phyloP scores from a whole-genome alignment of 1,284 basidiomycete species.

The Ustilago vetiveriae region DNA sequence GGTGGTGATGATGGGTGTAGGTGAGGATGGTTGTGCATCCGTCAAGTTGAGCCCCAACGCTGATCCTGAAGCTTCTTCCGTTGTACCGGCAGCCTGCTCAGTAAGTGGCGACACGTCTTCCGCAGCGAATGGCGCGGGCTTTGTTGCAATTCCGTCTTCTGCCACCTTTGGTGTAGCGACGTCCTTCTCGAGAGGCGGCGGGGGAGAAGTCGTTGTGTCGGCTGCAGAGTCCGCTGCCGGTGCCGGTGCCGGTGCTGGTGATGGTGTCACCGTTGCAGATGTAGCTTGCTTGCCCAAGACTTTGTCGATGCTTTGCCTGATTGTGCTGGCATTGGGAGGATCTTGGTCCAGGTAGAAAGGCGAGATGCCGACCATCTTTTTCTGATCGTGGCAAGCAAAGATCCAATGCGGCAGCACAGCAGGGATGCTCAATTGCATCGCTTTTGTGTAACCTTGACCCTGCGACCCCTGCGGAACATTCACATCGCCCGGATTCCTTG shows the following conservation, averaged over 20 bases:
- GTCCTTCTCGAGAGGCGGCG: conserved; percentile 33
- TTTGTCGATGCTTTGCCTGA: conserved; percentile 40
- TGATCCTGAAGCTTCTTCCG: conserved; percentile 16
- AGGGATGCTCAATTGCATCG: conserved; percentile 64
- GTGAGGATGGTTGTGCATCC: background rate
- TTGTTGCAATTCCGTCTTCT: background rate
- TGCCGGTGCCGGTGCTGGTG: background rate
- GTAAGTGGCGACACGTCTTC: conserved; percentile 7
- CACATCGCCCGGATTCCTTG: conserved; percentile 44
- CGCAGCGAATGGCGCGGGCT: conserved; percentile 9
- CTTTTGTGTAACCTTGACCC: conserved; percentile 52
- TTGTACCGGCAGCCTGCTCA: background rate
- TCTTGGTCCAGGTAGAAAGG: conserved; percentile 62
- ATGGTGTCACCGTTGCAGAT: background rate
- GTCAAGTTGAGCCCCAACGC: conserved; percentile 20
- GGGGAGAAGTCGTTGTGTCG: conserved; percentile 8
- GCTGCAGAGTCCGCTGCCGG: conserved; percentile 1
- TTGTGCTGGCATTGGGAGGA: conserved; percentile 57
- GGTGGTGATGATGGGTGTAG: conserved; percentile 37
- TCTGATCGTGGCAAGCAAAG: conserved; percentile 62
- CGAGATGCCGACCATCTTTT: conserved; percentile 65
- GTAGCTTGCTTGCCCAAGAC: conserved; percentile 23
- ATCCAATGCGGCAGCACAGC: conserved; percentile 66
- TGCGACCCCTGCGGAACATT: conserved; percentile 25
- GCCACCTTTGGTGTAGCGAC: background rate